Conservation (phyloP, 2,329 filamentous ascomycete species). For the Phialophora chinensis region DNA sequence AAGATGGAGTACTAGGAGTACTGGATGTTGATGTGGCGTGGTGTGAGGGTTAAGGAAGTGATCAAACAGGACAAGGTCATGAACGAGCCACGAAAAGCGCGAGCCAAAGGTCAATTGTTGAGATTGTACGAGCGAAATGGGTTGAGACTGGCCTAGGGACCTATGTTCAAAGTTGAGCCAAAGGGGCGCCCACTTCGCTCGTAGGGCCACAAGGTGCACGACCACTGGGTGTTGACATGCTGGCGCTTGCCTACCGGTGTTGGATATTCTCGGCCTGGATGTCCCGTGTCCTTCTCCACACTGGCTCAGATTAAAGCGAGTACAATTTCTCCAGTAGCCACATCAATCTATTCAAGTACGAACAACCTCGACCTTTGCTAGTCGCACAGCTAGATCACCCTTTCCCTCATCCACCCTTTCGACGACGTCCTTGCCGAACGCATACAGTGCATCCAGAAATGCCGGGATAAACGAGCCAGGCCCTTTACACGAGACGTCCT, state of each 20-base stretch:
- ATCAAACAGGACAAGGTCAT: background rate
- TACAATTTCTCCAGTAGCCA: background rate
- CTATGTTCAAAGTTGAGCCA: background rate
- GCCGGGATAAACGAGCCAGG: constrained; percentile 86
- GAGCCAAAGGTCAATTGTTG: background rate
- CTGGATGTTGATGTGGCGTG: constrained; percentile 8
- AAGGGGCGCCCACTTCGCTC: background rate
- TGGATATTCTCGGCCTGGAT: background rate
- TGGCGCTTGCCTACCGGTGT: background rate
- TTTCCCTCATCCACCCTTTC: constrained; percentile 42
- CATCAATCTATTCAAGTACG: constrained; percentile 5
- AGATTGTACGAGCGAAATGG: background rate
- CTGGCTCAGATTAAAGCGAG: background rate
- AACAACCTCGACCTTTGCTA: constrained; percentile 24
- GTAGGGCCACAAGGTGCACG: background rate
- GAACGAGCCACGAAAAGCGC: background rate
- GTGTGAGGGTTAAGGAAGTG: background rate
- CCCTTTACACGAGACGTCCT: constrained; percentile 68
- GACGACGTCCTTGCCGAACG: constrained; percentile 54
- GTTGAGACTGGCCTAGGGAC: background rate
- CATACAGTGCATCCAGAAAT: constrained; percentile 75
- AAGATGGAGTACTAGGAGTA: constrained; percentile 34
- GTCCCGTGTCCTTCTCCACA: background rate
- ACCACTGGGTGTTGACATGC: background rate
- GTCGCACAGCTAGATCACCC: constrained; percentile 30